phyloP scores from a whole-genome alignment of 768 basidiomycete species.

The Boletus subparvulus region DNA sequence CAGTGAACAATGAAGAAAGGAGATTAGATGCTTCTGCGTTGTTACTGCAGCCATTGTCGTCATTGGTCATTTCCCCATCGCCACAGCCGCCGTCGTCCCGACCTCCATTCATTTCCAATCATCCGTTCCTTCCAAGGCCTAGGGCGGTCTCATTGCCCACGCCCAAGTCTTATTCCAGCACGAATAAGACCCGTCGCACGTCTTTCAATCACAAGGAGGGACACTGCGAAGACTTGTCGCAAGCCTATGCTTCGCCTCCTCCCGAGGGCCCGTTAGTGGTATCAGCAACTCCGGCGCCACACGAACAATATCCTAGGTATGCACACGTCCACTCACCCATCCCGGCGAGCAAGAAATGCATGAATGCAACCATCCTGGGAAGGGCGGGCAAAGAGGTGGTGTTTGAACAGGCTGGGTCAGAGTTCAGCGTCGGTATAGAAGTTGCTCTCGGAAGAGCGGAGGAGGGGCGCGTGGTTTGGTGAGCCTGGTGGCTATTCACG shows the following conservation, averaged over 20 bases:
- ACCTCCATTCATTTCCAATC: constrained; percentile 11
- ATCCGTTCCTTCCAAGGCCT: constrained; percentile 17
- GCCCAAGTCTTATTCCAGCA: not conserved
- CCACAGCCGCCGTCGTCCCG: constrained; percentile 1
- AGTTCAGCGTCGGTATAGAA: constrained; percentile 31
- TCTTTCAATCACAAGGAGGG: constrained; percentile 19
- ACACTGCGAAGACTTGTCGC: constrained; percentile 30
- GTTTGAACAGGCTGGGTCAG: constrained; percentile 29
- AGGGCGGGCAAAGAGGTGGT: constrained; percentile 20
- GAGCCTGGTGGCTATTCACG: constrained; percentile 3
- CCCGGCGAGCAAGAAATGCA: constrained; percentile 14
- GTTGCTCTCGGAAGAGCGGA: constrained; percentile 34
- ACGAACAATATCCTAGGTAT: constrained; percentile 30
- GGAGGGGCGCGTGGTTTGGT: constrained; percentile 34
- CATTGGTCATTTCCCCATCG: constrained; percentile 13
- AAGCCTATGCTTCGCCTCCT: constrained; percentile 30
- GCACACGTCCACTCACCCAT: constrained; percentile 26
- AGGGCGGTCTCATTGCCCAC: constrained; percentile 30
- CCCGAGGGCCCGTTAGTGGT: constrained; percentile 28
- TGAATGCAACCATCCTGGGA: constrained; percentile 9
- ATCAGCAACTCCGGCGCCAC: constrained; percentile 12
- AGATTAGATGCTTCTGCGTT: constrained; percentile 25
- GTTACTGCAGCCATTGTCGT: constrained; percentile 29
- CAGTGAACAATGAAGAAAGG: not conserved
- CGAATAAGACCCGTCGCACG: constrained; percentile 13